Evolutionary conservation across 1,284 basidiomycete species (phyloP), one percentile per base, ranked within the genome.

Genomic region (Irpex lacteus): DNA sequence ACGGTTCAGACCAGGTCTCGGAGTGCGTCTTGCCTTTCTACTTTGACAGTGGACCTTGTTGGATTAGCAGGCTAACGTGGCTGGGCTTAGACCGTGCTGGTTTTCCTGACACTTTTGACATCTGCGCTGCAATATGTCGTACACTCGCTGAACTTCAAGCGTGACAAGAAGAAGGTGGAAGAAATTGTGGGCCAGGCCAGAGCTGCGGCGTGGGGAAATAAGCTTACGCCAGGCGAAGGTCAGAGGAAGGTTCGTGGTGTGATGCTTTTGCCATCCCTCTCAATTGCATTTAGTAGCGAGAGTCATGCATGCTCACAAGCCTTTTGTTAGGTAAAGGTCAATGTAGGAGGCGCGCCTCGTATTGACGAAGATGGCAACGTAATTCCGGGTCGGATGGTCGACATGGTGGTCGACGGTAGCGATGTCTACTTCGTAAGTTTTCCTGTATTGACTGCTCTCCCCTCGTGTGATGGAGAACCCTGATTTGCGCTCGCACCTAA

Each of bases 1-100:
- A 40, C 89, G 96, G 65, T 98, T 92, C 83, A 86, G 96, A 53
- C 96, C 96, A 19, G 94, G 95, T 52, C 83, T 98, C 68, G 86
- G 87, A 65, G 90, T 91, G 70, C 66, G 88, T 73, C 60, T 6
- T 34, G 8, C 18, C 13, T 52, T 18, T 52, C 18, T 9, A 11
- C 11, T 34, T 56, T 9, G 34, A 13, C 4, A 34, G 13, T 18
- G 18, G 44, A 1, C 44, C 21, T 55, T 26, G 59, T 47, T 60
- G 9, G 58, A 58, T 63, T n/a, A 26, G 26, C 26, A 26, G 26
- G 70, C 65, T 71, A 50, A 68, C 62, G 52, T 44, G n/a, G 37
- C 61, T 54, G 59, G 40, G 47, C 32, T 6, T 56, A 91, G 89
- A 85, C 85, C 38, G 95, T 96, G 37, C 66, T 92, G 62, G 71